phyloP scores from a whole-genome alignment of 208 protist genomes.

The Crithidia sp. region DNA sequence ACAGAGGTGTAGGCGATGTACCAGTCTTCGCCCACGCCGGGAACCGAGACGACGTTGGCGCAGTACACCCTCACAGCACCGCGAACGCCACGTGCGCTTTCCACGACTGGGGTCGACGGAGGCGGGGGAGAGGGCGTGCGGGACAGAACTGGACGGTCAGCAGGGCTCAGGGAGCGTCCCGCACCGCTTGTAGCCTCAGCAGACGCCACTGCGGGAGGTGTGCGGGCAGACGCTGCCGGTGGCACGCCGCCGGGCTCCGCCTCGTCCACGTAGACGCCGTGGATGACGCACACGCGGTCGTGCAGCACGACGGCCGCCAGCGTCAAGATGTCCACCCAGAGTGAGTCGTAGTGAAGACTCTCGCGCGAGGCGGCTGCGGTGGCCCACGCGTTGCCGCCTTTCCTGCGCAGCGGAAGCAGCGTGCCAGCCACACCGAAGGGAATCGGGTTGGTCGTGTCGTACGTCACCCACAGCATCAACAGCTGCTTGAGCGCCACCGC shows the following conservation, averaged over 20 bases:
- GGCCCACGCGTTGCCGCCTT: neutral
- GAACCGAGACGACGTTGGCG: conserved; percentile 43
- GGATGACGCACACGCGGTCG: conserved; percentile 23
- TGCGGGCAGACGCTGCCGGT: neutral
- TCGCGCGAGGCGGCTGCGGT: conserved; percentile 10
- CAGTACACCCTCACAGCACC: conserved; percentile 14
- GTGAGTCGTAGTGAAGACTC: conserved; percentile 16
- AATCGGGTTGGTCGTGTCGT: conserved; percentile 1
- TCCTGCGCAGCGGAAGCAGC: conserved; percentile 16
- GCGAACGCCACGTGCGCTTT: neutral
- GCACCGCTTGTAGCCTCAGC: neutral
- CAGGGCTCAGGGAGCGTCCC: neutral
- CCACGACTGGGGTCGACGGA: neutral
- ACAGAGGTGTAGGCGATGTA: conserved; percentile 66
- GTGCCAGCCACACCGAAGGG: conserved; percentile 8
- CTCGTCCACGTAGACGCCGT: conserved; percentile 23
- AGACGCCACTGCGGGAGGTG: neutral
- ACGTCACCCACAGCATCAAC: conserved; percentile 13
- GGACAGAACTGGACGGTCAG: no score
- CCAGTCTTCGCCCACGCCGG: conserved; percentile 61
- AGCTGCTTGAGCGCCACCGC: conserved; percentile 53
- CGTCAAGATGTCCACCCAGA: conserved; percentile 30
- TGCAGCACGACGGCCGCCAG: conserved; percentile 24
- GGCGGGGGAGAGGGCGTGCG: neutral
- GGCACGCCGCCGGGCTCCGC: no score